Evolutionary conservation across 176 grass and related monocot genomes (phyloP), one percentile per base, ranked within the genome.

Genomic region (Oropetium thomaeum): DNA sequence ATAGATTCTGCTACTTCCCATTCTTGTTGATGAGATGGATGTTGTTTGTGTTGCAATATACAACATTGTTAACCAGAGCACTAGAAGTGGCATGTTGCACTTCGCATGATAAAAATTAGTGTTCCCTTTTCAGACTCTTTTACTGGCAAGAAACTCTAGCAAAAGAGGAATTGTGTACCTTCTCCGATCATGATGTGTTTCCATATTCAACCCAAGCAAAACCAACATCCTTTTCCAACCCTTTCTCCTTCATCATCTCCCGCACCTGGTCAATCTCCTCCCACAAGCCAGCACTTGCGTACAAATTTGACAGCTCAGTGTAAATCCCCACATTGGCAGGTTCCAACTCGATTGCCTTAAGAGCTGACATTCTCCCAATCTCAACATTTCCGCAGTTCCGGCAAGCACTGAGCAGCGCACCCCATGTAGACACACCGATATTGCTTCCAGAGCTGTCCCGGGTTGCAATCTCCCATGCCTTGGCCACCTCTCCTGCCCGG

Each of bases 291-390:
- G 55, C 80, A 62, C 38, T 75, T 16, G 90, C 90, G 71, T 83
- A 92, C 76, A 92, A 81, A 62, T 92, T 92, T 14, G 83, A 92
- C 60, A 82, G 76, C 66, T 88, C 79, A 0, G 83, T 73, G n/a
- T 83, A 89, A 69, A 92, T 74, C 25, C 79, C 79, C 23, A 49
- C 66, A 77, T 86, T 92, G 32, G 39, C 11, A 58, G 90, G 86
- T 10, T 92, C 86, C 79, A 92, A 35, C 41, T 81, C 71, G 0
- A 92, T 82, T 38, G 86, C 90, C 90, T 65, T 92, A 67, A 83
- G 80, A 80, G 86, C 90, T 52, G 86, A 79, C 77, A 92, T 58
- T 20, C 64, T 83, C 60, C 90, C 86, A 0, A 86, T 35, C 42
- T 69, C 83, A 34, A 89, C 66, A 67, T 89, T 77, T 29, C 76